phyloP scores from a whole-genome alignment of 2,329 filamentous ascomycete genomes.

The Nigrospora osmanthi region DNA sequence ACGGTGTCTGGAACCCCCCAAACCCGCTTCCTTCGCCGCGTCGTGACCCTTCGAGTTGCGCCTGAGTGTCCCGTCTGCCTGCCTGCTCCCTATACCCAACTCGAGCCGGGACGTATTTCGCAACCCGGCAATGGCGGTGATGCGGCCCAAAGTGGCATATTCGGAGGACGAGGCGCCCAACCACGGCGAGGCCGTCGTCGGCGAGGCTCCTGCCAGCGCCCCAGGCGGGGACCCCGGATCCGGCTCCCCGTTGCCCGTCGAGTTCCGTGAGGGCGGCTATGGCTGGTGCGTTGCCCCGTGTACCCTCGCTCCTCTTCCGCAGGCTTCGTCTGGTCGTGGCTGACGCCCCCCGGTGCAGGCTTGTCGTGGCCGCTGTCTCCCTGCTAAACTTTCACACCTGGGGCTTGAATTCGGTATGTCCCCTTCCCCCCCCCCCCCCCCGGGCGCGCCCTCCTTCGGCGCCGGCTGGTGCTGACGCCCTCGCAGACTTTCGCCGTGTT shows the following conservation, averaged over 20 bases:
- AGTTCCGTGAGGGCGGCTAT: constrained; percentile 47
- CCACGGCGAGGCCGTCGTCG: no score
- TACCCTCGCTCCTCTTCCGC: not conserved
- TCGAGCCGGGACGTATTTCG: no score
- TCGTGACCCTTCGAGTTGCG: no score
- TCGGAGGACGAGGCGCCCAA: no score
- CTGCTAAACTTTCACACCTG: constrained; percentile 65
- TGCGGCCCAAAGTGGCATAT: no score
- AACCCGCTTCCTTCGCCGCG: no score
- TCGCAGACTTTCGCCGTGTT: constrained; percentile 47
- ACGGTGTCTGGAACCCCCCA: no score
- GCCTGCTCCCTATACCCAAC: no score
- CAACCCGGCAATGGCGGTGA: no score
- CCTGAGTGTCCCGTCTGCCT: no score
- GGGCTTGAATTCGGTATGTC: constrained; percentile 59
- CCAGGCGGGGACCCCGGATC: not conserved
- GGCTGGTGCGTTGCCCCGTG: constrained; percentile 38
- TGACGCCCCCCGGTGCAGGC: constrained; percentile 17
- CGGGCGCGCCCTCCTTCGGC: no score
- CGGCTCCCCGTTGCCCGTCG: not conserved
- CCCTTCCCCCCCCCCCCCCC: not conserved
- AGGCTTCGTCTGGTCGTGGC: not conserved
- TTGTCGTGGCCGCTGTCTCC: constrained; percentile 45
- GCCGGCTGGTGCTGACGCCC: not conserved
- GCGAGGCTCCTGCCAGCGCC: not conserved